Percentiles rank a stretch among this genome's conserved stretches.
phyloP scores from a whole-genome alignment of 306 rosid genomes.

The Corylus americana region DNA sequence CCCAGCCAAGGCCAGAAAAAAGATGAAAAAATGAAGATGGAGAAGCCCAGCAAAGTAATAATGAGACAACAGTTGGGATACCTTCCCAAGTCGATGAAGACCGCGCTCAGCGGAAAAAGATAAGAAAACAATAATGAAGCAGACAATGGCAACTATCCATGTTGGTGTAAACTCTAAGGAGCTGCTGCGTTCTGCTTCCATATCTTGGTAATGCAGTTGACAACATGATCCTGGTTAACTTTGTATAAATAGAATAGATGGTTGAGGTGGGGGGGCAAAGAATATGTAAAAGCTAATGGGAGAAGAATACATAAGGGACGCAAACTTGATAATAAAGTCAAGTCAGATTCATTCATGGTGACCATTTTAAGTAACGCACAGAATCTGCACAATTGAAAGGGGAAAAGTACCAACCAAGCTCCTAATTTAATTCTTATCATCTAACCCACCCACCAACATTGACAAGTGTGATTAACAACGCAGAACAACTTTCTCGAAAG shows the following conservation, averaged over 20 bases:
- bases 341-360: constrained; percentile 27
- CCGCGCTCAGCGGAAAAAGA: constrained; percentile 70
- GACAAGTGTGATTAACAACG: neutral
- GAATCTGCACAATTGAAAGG: neutral
- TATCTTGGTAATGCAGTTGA: constrained; percentile 26
- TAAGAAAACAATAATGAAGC: constrained; percentile 70
- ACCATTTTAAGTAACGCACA: constrained; percentile 29
- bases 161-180: constrained; percentile 84
- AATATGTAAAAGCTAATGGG: constrained; percentile 30
- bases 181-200: constrained; percentile 51
- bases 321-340: constrained; percentile 2
- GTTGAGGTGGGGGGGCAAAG: constrained; percentile 38
- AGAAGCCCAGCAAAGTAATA: neutral
- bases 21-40: constrained; percentile 1
- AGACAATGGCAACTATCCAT: constrained; percentile 85
- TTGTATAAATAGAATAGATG: neutral
- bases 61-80: constrained; percentile 19
- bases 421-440: neutral
- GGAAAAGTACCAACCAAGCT: constrained; percentile 11
- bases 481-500: neutral
- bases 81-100: constrained; percentile 84
- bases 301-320: constrained; percentile 25
- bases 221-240: neutral
- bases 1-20: neutral
- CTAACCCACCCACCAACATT: neutral